Evolutionary conservation across 2,329 filamentous ascomycete species (phyloP).

Genomic region (Metarhizium humberi): DNA sequence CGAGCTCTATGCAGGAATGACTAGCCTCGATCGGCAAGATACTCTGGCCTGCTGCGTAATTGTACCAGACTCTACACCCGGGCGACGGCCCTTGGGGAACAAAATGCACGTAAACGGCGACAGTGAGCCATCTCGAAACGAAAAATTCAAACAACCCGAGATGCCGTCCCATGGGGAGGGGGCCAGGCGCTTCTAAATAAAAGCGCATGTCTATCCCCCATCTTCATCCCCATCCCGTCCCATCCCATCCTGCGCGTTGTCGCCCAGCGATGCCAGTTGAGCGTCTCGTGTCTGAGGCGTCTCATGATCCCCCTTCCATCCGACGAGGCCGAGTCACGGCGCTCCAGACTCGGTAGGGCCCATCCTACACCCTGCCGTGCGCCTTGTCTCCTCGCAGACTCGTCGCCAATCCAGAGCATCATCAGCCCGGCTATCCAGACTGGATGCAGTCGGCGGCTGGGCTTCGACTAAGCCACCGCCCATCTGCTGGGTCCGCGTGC

Average conservation of each 20-base stretch:
- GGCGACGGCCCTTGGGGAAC: too few relatives aligned
- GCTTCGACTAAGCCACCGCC: not conserved
- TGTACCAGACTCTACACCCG: too few relatives aligned
- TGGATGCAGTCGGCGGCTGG: not conserved
- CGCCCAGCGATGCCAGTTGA: not conserved
- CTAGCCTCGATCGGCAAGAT: too few relatives aligned
- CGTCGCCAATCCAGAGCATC: too few relatives aligned
- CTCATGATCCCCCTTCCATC: slow-evolving; percentile 1
- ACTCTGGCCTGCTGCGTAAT: too few relatives aligned
- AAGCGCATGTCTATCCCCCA: not conserved
- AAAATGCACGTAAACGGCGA: too few relatives aligned
- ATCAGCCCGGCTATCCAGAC: not conserved
- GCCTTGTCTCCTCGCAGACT: not conserved
- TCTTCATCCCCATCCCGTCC: not conserved
- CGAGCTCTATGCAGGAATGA: not conserved
- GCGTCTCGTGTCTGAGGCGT: slow-evolving; percentile 4
- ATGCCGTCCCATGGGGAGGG: not conserved
- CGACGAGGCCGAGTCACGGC: not conserved
- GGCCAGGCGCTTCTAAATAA: slow-evolving; percentile 1
- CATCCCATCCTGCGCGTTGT: not conserved
- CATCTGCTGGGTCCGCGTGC: not conserved
- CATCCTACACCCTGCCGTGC: not conserved
- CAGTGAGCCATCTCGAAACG: too few relatives aligned
- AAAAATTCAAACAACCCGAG: too few relatives aligned
- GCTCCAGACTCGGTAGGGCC: not conserved